Evolutionary conservation across 1,284 basidiomycete genomes (phyloP).

Genomic region (Xerocomus amazonicus): DNA sequence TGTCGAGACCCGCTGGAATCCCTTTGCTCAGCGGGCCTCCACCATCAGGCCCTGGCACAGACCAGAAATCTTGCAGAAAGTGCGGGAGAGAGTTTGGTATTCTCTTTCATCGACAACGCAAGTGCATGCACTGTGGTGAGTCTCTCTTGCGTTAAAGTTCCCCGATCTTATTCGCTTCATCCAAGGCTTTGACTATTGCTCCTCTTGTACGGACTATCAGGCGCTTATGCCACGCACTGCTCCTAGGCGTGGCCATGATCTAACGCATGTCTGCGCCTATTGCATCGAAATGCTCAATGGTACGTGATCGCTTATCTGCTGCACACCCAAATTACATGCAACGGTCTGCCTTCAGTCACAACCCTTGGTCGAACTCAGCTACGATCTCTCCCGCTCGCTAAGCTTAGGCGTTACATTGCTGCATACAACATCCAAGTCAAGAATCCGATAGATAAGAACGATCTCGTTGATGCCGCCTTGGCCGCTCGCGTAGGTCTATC

Average conservation of each 20-base stretch:
- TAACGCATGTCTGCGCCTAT: slow-evolving; percentile 61
- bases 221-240: slow-evolving; percentile 65
- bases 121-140: slow-evolving; percentile 75
- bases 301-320: slow-evolving; percentile 36
- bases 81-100: slow-evolving; percentile 74
- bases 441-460: slow-evolving; percentile 69
- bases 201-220: slow-evolving; percentile 68
- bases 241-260: slow-evolving; percentile 54
- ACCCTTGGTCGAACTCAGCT: slow-evolving; percentile 56
- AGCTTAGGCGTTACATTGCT: slow-evolving; percentile 62
- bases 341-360: slow-evolving; percentile 50
- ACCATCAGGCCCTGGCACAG: slow-evolving; percentile 33
- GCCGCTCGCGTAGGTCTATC: slow-evolving; percentile 45
- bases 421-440: slow-evolving; percentile 65
- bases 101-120: slow-evolving; percentile 58
- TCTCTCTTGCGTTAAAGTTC: slow-evolving; percentile 5
- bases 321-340: not conserved
- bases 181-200: slow-evolving; percentile 67
- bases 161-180: not conserved
- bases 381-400: slow-evolving; percentile 50
- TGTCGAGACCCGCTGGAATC: slow-evolving; percentile 42
- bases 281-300: slow-evolving; percentile 68
- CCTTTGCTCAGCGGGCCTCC: slow-evolving; percentile 69
- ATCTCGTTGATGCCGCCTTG: slow-evolving; percentile 63
- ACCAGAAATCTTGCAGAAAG: slow-evolving; percentile 57